These are phyloP conservation scores for Pseudodiploospora longispora DNA, from an alignment of 2,329 filamentous ascomycete species.

Conservation along the genomic window DNA sequence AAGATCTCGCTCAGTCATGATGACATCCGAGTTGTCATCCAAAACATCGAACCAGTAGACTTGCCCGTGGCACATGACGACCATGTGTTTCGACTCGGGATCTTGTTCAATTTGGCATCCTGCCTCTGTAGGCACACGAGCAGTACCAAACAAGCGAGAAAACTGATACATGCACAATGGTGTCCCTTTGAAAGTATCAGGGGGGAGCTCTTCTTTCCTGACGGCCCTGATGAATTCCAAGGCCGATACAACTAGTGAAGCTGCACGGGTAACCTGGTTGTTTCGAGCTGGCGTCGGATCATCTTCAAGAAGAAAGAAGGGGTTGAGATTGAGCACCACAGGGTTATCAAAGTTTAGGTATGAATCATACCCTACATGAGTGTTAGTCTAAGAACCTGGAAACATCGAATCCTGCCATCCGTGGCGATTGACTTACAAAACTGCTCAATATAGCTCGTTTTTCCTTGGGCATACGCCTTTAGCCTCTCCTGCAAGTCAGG, in stretches of 20 bases:
- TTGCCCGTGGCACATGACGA: constrained; percentile 89
- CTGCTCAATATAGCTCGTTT: constrained; percentile 96
- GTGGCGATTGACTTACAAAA: constrained; percentile 63
- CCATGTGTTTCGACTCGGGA: constrained; percentile 83
- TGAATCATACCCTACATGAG: constrained; percentile 79
- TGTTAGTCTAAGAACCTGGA: background rate
- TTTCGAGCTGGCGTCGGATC: constrained; percentile 94
- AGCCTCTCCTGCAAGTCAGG: constrained; percentile 80
- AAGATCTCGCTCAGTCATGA: constrained; percentile 95
- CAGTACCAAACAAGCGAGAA: constrained; percentile 88
- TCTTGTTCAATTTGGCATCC: constrained; percentile 96
- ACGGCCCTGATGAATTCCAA: constrained; percentile 90
- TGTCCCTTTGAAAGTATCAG: constrained; percentile 74
- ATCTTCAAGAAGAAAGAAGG: constrained; percentile 95
- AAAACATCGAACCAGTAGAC: constrained; percentile 99
- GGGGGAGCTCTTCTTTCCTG: constrained; percentile 82
- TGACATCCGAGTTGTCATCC: constrained; percentile 86
- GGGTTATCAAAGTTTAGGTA: constrained; percentile 98
- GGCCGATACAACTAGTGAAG: constrained; percentile 83
- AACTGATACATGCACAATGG: constrained; percentile 98
- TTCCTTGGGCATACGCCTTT: constrained; percentile 81
- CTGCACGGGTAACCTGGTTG: constrained; percentile 91
- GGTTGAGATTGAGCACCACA: constrained; percentile 93
- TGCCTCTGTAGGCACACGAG: constrained; percentile 85
- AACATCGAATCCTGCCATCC: background rate